Evolutionary conservation across 768 basidiomycete genomes (phyloP).

Genomic region (Russula earlei): DNA sequence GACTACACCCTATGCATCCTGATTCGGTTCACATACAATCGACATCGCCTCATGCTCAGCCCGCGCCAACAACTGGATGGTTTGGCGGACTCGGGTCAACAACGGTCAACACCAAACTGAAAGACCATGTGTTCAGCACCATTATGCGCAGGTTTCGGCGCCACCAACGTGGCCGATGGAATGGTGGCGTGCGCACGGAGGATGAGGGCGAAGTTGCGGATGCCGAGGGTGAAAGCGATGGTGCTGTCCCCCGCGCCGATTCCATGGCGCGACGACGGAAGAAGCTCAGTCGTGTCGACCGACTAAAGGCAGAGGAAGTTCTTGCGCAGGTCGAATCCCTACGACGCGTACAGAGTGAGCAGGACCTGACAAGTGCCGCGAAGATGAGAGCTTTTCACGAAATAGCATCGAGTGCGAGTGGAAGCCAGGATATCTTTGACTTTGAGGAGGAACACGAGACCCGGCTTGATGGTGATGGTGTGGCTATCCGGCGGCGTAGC

Average conservation of each 20-base stretch:
- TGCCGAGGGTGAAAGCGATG: conserved; percentile 33
- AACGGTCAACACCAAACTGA: conserved; percentile 85
- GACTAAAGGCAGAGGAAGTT: conserved; percentile 33
- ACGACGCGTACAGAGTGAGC: conserved; percentile 60
- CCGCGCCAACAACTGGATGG: conserved; percentile 32
- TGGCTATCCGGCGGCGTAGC: conserved; percentile 31
- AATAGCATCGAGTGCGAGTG: conserved; percentile 5
- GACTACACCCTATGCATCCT: conserved; percentile 33
- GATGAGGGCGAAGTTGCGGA: conserved; percentile 46
- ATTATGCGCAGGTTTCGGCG: conserved; percentile 68
- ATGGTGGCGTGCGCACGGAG: conserved; percentile 32
- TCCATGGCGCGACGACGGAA: conserved; percentile 29
- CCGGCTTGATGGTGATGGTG: conserved; percentile 8
- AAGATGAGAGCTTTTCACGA: conserved; percentile 18
- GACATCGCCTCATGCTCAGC: background rate
- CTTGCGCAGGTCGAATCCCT: conserved; percentile 32
- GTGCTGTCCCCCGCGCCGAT: conserved; percentile 19
- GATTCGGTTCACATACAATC: conserved; percentile 14
- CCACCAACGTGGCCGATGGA: conserved; percentile 30
- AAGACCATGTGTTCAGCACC: conserved; percentile 91
- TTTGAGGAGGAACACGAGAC: conserved; percentile 19
- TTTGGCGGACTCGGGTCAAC: conserved; percentile 92
- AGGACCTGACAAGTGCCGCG: conserved; percentile 33
- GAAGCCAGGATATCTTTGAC: conserved; percentile 12
- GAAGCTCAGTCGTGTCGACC: conserved; percentile 35